Percentiles rank a stretch among this genome's conserved stretches.
These are phyloP conservation scores for Termitomyces sp. DNA, from an alignment of 768 basidiomycete species.

Conservation along the genomic window DNA sequence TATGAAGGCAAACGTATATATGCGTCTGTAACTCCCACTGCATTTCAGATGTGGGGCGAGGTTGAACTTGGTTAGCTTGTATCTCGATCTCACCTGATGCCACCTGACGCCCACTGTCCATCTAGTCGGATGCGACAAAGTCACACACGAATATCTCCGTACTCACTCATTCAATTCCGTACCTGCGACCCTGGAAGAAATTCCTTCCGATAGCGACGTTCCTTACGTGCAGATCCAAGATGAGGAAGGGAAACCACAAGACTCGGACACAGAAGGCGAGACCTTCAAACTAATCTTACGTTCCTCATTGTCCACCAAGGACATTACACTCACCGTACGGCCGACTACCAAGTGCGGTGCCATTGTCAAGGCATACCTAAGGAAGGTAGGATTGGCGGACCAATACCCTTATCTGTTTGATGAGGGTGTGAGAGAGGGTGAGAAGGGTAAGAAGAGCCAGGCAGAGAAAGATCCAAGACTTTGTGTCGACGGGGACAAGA, in stretches of 20 bases:
- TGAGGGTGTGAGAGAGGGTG: conserved; percentile 23
- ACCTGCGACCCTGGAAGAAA: conserved; percentile 2
- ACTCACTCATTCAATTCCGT: conserved; percentile 15
- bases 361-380: conserved; percentile 72
- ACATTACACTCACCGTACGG: conserved; percentile 63
- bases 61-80: conserved; percentile 52
- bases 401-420: conserved; percentile 38
- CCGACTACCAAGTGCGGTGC: conserved; percentile 71
- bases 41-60: conserved; percentile 61
- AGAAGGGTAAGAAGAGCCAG: conserved; percentile 6
- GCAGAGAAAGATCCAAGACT: conserved; percentile 39
- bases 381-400: conserved; percentile 53
- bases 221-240: neutral
- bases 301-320: conserved; percentile 42
- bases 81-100: neutral
- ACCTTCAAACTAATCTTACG: conserved; percentile 65
- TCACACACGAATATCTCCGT: conserved; percentile 60
- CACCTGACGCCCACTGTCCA: neutral
- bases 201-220: conserved; percentile 14
- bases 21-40: conserved; percentile 61
- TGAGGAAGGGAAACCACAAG: conserved; percentile 24
- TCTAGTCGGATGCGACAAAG: conserved; percentile 60
- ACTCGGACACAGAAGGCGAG: conserved; percentile 40
- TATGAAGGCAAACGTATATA: conserved; percentile 61
- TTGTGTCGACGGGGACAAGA: conserved; percentile 66